Evolutionary conservation across 2,329 filamentous ascomycete species (phyloP).

Genomic region (Myriosclerotinia scirpicola): DNA sequence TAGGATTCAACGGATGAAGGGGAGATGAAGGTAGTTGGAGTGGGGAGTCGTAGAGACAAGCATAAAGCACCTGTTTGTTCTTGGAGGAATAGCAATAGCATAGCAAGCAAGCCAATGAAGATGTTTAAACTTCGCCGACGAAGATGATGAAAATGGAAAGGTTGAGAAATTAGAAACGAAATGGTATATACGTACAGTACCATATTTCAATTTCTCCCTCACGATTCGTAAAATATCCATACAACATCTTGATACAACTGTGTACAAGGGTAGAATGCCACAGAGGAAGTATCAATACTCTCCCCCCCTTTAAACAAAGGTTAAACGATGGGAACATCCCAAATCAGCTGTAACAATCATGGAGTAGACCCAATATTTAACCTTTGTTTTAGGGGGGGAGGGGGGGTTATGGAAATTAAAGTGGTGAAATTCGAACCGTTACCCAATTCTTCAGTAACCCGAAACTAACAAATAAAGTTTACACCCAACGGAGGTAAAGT

Average conservation of each 20-base stretch:
- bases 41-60: background rate
- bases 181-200: background rate
- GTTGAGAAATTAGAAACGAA: background rate
- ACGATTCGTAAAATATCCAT: constrained; percentile 3
- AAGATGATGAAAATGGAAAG: constrained; percentile 7
- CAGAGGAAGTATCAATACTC: background rate
- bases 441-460: background rate
- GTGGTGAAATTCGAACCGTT: constrained; percentile 2
- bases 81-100: background rate
- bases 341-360: no score
- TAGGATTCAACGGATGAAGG: background rate
- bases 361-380: no score
- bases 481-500: background rate
- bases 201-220: no score
- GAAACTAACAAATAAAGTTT: constrained; percentile 15
- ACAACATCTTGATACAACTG: background rate
- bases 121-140: background rate
- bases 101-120: background rate
- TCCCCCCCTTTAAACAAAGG: no score
- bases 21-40: constrained; percentile 8
- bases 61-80: background rate
- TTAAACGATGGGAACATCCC: no score
- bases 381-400: no score
- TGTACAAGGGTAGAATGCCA: background rate
- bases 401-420: constrained; percentile 20